Evolutionary conservation across 176 grass and related monocot genomes (phyloP), one percentile per base, ranked within the genome.

Genomic region (Raddia guianensis): DNA sequence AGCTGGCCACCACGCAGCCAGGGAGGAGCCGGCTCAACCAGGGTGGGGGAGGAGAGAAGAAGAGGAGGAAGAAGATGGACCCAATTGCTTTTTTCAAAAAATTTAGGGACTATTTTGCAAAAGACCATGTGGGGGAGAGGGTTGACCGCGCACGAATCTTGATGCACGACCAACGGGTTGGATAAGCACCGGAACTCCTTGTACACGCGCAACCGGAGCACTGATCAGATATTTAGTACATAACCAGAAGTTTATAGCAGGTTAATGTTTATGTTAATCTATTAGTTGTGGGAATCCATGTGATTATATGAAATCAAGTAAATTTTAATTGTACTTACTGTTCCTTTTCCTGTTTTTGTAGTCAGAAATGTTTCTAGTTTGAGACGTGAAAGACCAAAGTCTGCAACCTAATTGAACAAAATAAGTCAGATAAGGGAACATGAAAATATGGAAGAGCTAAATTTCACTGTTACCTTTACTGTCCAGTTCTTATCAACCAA

Each of bases 401-500:
- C 95, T 11, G 85, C 92, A 51, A 98, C 95, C 95, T 98, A 63
- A 74, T 77, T 58, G 66, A 77, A 72, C 11, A 35, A 70, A 49
- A 53, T 16, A n/a, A 15, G 76, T 89, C 71, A 89, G 70, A 85
- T 58, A 12, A 85, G 27, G 49, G 53, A 66, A 57, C 3, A 81
- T 13, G n/a, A 47, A 46, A n/a, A 37, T 21, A 65, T 51, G 27
- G 32, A 48, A 19, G 54, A 58, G 49, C 12, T 42, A 52, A 70
- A 20, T 58, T 85, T 37, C 32, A 34, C 33, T 14, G 2, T 49
- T 75, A 98, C 95, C 92, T 95, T 98, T 18, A 95, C 92, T 53
- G 86, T 98, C 95, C 92, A 98, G 84, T 93, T 98, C 88, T 93
- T 98, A 75, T 98, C 95, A 54, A 98, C 95, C 86, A 98, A 89